These are phyloP conservation scores for Mucor racemosus DNA, from an alignment of 371 early-diverging fungal genomes.

Conservation along the genomic window DNA sequence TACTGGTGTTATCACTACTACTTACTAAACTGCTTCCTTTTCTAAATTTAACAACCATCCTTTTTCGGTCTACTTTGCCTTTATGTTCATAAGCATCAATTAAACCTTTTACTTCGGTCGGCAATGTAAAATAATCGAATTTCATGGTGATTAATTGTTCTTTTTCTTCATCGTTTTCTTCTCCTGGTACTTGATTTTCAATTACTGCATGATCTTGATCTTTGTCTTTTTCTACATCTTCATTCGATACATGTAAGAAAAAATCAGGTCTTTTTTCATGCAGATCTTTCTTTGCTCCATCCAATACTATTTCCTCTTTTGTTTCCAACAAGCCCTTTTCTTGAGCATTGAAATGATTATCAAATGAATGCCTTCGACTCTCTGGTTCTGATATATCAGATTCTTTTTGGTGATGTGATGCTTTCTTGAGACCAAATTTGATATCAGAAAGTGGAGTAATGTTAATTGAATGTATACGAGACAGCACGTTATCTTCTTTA, in stretches of 20 bases:
- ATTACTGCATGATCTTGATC: not conserved
- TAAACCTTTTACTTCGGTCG: conserved; percentile 30
- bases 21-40: not conserved
- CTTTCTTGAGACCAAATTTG: not conserved
- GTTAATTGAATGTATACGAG: conserved; percentile 1
- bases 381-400: not conserved
- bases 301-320: not conserved
- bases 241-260: not conserved
- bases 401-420: not conserved
- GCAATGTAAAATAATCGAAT: conserved; percentile 42
- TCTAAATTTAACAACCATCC: conserved; percentile 10
- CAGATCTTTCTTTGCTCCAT: not conserved
- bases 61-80: conserved; percentile 21
- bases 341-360: conserved; percentile 6
- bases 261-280: conserved; percentile 8
- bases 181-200: not conserved
- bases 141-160: conserved; percentile 9
- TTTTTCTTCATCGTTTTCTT: not conserved
- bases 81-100: conserved; percentile 26
- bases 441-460: conserved; percentile 2
- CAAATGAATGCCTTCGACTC: conserved; percentile 27
- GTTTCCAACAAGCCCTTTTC: not conserved
- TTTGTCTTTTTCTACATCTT: not conserved
- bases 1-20: conserved; percentile 10
- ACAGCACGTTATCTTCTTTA: not conserved